Evolutionary conservation across 768 basidiomycete genomes (phyloP).

Genomic region (Psilocybe sp.): DNA sequence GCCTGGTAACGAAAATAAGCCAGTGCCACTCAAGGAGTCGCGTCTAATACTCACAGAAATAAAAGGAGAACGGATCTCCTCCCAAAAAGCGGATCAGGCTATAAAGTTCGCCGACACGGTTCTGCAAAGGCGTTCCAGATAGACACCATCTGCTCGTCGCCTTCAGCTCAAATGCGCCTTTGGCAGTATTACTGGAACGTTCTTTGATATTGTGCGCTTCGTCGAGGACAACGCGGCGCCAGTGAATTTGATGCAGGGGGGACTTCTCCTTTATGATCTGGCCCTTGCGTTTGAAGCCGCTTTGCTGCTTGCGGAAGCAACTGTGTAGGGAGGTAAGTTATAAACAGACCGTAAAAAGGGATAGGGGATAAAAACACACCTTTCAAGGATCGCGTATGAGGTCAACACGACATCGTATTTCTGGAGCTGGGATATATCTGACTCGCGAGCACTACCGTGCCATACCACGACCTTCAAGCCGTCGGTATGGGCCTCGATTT

Average conservation of each 20-base stretch:
- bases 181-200: constrained; percentile 90
- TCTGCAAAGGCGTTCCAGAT: constrained; percentile 94
- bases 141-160: constrained; percentile 90
- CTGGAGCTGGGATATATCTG: constrained; percentile 62
- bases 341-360: neutral
- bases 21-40: neutral
- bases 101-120: constrained; percentile 98
- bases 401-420: constrained; percentile 90
- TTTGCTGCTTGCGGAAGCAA: constrained; percentile 88
- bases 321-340: constrained; percentile 31
- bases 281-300: constrained; percentile 87
- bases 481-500: constrained; percentile 83
- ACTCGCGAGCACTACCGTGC: constrained; percentile 80
- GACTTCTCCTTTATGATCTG: constrained; percentile 85
- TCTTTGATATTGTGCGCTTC: constrained; percentile 99
- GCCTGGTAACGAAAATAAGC: constrained; percentile 40
- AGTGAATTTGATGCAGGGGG: constrained; percentile 77
- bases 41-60: constrained; percentile 66
- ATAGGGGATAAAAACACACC: constrained; percentile 21
- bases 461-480: constrained; percentile 87
- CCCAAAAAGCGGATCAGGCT: constrained; percentile 90
- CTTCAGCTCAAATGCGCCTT: constrained; percentile 89
- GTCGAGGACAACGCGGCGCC: constrained; percentile 84
- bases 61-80: constrained; percentile 89
- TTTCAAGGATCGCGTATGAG: constrained; percentile 85